Evolutionary conservation across 495 filamentous ascomycete genomes (phyloP), one percentile per base, ranked within the genome.

Genomic region (Staphylotrichum longicolle): DNA sequence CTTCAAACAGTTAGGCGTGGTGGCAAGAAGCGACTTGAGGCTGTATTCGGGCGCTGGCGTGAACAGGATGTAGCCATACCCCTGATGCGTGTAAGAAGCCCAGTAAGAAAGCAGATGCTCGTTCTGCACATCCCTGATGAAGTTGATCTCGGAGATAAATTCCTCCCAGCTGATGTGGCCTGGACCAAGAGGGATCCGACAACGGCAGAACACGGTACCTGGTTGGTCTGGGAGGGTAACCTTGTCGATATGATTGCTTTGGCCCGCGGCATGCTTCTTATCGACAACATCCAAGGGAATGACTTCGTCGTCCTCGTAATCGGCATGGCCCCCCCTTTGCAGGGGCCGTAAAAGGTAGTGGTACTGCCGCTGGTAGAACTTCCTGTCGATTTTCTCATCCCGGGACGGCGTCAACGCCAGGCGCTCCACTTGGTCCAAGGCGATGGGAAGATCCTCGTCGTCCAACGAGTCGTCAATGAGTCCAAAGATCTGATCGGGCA

Each of bases 401-500:
- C 80, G 80, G 7, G 77, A 76, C 15, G 79, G 75, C 1, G 85
- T 86, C 33, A 96, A 79, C 42, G 79, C 76, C 3, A 96, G 80
- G 34, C 82, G 82, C 67, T 83, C 83, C 27, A 96, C 79, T 50
- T 87, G 85, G 64, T 89, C 86, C 48, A 85, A 80, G 0, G 88
- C 80, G 54, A 96, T 78, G 0, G 93, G 93, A 15, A 98, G 80
- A 74, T 98, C 93, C 50, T 88, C 83, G 68, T 98, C 93, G 65
- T 95, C 91, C 80, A 88, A 91, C 5, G 89, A 93, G 60, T 89
- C 85, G 69, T 96, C 91, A 49, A 96, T 86, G 45, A 93, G 77
- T 15, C 85, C 83, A 66, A 96, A 96, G 53, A 96, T 95, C 72
- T 88, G 88, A 61, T 91, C 87, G 0, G 93, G 87, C 11, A 91